Conservation (phyloP, 106 monocot species). For the Dendrobium catenatum region DNA sequence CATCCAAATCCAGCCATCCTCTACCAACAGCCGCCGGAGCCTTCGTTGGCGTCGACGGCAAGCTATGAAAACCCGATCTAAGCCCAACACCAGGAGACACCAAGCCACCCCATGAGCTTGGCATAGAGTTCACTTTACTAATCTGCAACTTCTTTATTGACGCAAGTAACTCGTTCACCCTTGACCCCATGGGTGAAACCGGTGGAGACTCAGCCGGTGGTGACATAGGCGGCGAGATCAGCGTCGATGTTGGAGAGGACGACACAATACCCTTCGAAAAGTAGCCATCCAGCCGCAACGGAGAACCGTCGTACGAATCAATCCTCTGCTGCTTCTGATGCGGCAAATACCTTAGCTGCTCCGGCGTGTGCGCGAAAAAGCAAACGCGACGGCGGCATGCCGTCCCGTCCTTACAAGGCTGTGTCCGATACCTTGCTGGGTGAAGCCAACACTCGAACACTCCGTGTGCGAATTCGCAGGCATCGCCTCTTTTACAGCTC, state of each 20-base stretch:
- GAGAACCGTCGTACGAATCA: constrained; percentile 69
- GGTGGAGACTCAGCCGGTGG: constrained; percentile 56
- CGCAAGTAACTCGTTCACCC: neutral
- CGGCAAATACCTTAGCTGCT: constrained; percentile 38
- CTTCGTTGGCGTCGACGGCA: constrained; percentile 50
- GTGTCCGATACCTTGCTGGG: constrained; percentile 47
- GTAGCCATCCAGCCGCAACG: constrained; percentile 24
- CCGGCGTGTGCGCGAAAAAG: constrained; percentile 69
- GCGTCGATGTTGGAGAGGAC: constrained; percentile 27
- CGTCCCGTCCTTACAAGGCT: constrained; percentile 76
- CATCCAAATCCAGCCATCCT: constrained; percentile 12
- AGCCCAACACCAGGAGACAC: constrained; percentile 22
- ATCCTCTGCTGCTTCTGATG: neutral
- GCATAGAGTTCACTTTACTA: constrained; percentile 9
- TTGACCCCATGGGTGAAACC: constrained; percentile 26
- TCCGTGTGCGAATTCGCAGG: constrained; percentile 14
- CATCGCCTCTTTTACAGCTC: constrained; percentile 21
- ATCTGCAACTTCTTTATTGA: constrained; percentile 8
- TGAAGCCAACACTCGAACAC: constrained; percentile 19
- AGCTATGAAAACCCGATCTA: constrained; percentile 33
- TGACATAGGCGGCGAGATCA: constrained; percentile 6
- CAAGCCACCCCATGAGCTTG: constrained; percentile 29
- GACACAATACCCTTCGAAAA: constrained; percentile 17
- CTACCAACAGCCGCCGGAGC: neutral
- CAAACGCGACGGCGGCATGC: constrained; percentile 42